Conservation (phyloP, 345 rosid species). For the Boechera retrofracta region DNA sequence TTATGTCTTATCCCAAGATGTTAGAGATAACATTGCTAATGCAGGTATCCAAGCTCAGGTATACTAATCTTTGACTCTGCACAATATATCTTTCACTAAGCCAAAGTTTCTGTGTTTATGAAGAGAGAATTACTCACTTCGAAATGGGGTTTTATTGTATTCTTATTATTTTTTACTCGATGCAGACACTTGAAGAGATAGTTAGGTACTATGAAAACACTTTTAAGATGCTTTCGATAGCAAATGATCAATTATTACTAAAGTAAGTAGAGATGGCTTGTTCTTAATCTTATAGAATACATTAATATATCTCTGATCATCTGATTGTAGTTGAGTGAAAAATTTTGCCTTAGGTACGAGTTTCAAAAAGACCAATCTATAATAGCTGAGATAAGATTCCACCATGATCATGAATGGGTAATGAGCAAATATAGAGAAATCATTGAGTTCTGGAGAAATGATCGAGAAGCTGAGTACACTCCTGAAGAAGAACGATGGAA, state of each 20-base stretch:
- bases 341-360: slow-evolving; percentile 63
- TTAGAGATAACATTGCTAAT: slow-evolving; percentile 54
- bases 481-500: slow-evolving; percentile 90
- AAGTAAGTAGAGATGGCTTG: slow-evolving; percentile 52
- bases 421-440: slow-evolving; percentile 47
- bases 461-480: slow-evolving; percentile 63
- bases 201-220: slow-evolving; percentile 59
- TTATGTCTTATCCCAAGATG: slow-evolving; percentile 56
- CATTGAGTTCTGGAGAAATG: slow-evolving; percentile 69
- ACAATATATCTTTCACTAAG: background rate
- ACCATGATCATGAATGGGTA: slow-evolving; percentile 62
- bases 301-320: background rate
- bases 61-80: background rate
- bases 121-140: background rate
- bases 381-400: slow-evolving; percentile 68
- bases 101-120: background rate
- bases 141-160: background rate
- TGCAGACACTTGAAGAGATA: slow-evolving; percentile 77
- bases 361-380: slow-evolving; percentile 68
- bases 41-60: slow-evolving; percentile 74
- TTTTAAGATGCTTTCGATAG: slow-evolving; percentile 55
- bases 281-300: background rate
- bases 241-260: slow-evolving; percentile 57
- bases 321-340: background rate
- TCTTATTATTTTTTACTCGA: slow-evolving; percentile 8